These are phyloP conservation scores for Panaeolus papilionaceus DNA, from an alignment of 768 basidiomycete genomes.

Conservation along the genomic window DNA sequence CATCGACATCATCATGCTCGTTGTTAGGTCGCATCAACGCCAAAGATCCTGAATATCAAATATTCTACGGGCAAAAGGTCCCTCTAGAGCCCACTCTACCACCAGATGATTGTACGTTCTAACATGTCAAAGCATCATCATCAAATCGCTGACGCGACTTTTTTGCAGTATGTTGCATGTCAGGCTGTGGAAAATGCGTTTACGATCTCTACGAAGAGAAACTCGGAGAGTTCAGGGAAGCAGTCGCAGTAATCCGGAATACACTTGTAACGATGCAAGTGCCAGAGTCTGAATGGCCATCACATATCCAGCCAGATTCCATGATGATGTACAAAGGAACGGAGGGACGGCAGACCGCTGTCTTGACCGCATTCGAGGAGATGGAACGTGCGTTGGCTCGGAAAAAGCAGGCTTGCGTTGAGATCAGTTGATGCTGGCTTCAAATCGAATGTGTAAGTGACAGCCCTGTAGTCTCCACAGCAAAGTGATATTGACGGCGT, in stretches of 20 bases:
- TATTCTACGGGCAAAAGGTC: not conserved
- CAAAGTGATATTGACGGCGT: not conserved
- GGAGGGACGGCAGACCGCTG: slow-evolving; percentile 5
- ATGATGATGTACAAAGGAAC: slow-evolving; percentile 6
- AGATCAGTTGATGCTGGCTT: not conserved
- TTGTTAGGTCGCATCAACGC: not conserved
- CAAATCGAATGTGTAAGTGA: not conserved
- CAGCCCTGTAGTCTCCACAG: no score
- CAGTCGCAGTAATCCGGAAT: not conserved
- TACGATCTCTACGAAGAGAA: slow-evolving; percentile 3
- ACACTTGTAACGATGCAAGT: not conserved
- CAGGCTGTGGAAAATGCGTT: slow-evolving; percentile 10
- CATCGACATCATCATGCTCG: not conserved
- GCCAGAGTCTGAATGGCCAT: slow-evolving; percentile 7
- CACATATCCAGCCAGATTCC: not conserved
- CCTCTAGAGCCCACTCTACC: not conserved
- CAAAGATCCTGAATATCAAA: not conserved
- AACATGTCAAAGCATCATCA: not conserved
- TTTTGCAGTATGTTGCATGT: not conserved
- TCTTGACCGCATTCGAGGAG: slow-evolving; percentile 3
- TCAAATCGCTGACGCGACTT: not conserved
- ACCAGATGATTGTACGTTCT: not conserved
- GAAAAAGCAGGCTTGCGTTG: not conserved
- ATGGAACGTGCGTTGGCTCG: not conserved
- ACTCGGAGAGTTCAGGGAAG: not conserved